Base-by-base conservation (phyloP, 169 alveolate species). In the Plasmodium berghei region DNA sequence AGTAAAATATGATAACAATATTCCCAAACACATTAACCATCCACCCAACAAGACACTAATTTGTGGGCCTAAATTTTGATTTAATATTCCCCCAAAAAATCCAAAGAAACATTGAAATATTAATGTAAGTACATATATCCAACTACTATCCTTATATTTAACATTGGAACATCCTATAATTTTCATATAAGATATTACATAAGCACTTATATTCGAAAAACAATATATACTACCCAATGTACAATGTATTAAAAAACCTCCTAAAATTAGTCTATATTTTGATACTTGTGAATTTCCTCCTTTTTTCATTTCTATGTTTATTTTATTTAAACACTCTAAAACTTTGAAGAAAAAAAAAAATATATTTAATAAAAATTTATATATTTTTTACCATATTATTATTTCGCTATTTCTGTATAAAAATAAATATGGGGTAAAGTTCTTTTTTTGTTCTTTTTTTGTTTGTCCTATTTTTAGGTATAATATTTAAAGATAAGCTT, bases 101-200 rank as follows among this genome's bases (percentile, higher is more conserved):
- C 90, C 90, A 67, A 80, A 80, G 22, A 80, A 80, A 67, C 90
- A 80, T 26, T 80, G 90, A 48, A 80, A 80, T 18, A 80, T 66
- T 42, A 80, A 24, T 10, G 90, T 80, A 5, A 80, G 61, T 18
- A 80, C 90, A 42, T 80, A 80, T 34, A 80, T 59, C 90, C 90
- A 80, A 45, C 90, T 80, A 67, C 90, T 80, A 80, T 80, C 90
- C 52, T 80, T 80, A 58, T 80, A 80, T 34, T 64, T 80, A 20
- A 80, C 90, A 80, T 64, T 69, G 61, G 90, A 80, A 45, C 90
- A 80, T 22, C 95, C 95, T 56, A 92, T 48, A 28, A 89, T 88
- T 14, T 91, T 64, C 94, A 93, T 92, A 75, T 93, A 93, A 14
- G 94, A 85, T 34, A 89, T 92, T 46, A 93, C 70, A 80, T 93